Base-by-base conservation (phyloP, 2,329 filamentous ascomycete genomes). In the Venturia effusa region DNA sequence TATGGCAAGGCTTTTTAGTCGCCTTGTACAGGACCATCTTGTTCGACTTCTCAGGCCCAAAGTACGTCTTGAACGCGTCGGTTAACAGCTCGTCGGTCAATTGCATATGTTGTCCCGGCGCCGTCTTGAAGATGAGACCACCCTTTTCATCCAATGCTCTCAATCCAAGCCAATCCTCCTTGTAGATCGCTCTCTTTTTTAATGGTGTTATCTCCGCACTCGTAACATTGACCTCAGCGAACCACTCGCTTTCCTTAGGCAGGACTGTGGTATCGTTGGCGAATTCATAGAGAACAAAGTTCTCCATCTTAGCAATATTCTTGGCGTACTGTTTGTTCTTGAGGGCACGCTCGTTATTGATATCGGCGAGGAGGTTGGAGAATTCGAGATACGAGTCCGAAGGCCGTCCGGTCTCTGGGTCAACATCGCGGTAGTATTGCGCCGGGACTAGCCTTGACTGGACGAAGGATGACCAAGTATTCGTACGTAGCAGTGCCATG, bases 91-190 rank as follows among this genome's bases (percentile, higher is more conserved):
- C 79, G 13, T 90, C 84, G 0, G 79, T 77, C 66, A 97, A 77
- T 66, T 86, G 77, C 92, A 99, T 97, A 78, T 99, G 94, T 30
- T 84, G 83, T 0, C 93, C 94, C 4, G 86, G 80, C 0, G 86
- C 82, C 1, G 80, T 86, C 73, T 85, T 80, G 75, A 97, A 96
- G 64, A 87, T 82, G 69, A 99, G 77, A 0, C 84, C 89, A 2
- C 88, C 90, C 78, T 88, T 88, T 73, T 87, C 78, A 76, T 97
- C 92, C 70, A 99, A 77, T 69, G 78, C 77, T 74, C 84, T 89
- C 73, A 99, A 78, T 0, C 94, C 94, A 34, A 99, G 78, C 94
- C 94, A 99, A 77, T 99, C 93, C 76, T 97, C 88, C 68, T 83
- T 84, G 75, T 97, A 99, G 1, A 97, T 79, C 34, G 76, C 74